Evolutionary conservation across 2,329 filamentous ascomycete species (phyloP), one percentile per base, ranked within the genome.

Genomic region (Zymoseptoria passerinii): DNA sequence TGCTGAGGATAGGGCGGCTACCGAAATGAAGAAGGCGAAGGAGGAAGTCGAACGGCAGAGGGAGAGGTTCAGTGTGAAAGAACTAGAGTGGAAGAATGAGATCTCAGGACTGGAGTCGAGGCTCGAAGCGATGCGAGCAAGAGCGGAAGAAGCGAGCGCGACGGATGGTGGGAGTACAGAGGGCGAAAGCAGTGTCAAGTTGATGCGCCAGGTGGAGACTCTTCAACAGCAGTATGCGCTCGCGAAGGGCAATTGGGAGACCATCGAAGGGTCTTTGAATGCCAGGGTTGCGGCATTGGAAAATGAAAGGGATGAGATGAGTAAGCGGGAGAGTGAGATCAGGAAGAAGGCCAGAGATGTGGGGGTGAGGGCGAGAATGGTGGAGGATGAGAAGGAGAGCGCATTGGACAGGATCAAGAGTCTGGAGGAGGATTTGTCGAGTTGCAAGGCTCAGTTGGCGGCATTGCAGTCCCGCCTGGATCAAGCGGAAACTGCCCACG

Each of bases 201-300:
- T 97, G 48, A 79, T 97, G 50, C 85, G 94, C 48, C 95, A 99
- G 74, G 88, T 99, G 56, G 94, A 99, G 76, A 96, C 90, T 0
- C 76, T 99, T 44, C 94, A 99, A 73, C 94, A 89, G 6, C 95
- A 99, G 72, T 96, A 99, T 74, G 86, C 91, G 0, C 86, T 95
- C 56, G 94, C 94, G 1, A 94, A 90, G 65, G 90, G 95, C 69
- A 99, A 99, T 67, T 99, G 95, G 94, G 92, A 96, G 70, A 90
- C 91, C 0, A 95, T 99, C 61, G 92, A 99, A 73, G 84, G 88
- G 8, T 95, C 89, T 2, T 76, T 99, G 29, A 82, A 92, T 54
- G 84, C 89, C 20, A 84, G 92, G 58, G 81, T 94, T 9, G 81
- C 86, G 3, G 86, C 79, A 53, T 78, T 97, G 8, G 94, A 99